Evolutionary conservation across 306 rosid species (phyloP).

Genomic region (Vachellia pachyceras): DNA sequence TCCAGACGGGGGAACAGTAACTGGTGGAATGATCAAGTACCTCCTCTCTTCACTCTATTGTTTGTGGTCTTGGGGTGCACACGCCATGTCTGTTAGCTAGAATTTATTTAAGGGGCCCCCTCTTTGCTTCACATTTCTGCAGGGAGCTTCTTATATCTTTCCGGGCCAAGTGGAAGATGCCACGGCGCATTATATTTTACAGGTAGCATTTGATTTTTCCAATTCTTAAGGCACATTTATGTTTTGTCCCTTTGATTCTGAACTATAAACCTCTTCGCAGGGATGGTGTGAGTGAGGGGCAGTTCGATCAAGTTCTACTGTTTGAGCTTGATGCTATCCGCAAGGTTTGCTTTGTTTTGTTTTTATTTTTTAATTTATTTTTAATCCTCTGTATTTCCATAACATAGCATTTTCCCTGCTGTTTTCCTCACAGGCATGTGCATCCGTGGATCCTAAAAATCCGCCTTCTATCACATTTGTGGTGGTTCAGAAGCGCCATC

Average conservation of each 20-base stretch:
- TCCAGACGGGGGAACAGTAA: slow-evolving; percentile 73
- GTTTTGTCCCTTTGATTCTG: not conserved
- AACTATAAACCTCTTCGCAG: slow-evolving; percentile 41
- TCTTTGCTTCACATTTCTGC: not conserved
- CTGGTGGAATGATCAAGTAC: slow-evolving; percentile 96
- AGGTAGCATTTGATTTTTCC: slow-evolving; percentile 46
- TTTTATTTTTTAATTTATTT: not conserved
- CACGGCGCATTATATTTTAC: slow-evolving; percentile 89
- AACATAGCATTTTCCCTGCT: not conserved
- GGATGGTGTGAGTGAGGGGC: slow-evolving; percentile 99
- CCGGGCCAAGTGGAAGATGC: slow-evolving; percentile 95
- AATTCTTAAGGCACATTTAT: not conserved
- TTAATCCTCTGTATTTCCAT: not conserved
- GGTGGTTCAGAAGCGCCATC: slow-evolving; percentile 94
- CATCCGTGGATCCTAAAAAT: slow-evolving; percentile 91
- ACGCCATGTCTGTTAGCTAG: not conserved
- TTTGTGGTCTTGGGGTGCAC: not conserved
- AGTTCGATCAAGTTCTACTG: slow-evolving; percentile 91
- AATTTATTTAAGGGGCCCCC: not conserved
- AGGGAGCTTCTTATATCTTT: slow-evolving; percentile 79
- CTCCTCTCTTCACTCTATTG: not conserved
- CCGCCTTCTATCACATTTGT: slow-evolving; percentile 95
- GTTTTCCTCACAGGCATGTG: slow-evolving; percentile 67
- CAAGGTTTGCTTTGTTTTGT: slow-evolving; percentile 51
- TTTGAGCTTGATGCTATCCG: slow-evolving; percentile 95